Evolutionary conservation across 179 eudicot genomes (phyloP).

Genomic region (Camellia oleifera): DNA sequence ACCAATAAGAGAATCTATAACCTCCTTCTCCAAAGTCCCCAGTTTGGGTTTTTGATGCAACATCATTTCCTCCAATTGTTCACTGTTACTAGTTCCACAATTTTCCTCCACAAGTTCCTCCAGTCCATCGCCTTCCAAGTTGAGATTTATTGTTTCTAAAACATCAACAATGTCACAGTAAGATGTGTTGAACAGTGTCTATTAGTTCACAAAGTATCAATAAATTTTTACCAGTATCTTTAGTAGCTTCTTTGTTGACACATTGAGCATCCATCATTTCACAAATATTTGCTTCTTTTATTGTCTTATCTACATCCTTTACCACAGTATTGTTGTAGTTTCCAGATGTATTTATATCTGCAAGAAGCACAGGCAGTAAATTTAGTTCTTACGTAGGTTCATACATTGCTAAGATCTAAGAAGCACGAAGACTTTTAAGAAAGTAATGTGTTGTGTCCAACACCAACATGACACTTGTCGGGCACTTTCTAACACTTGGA

Average conservation of each 20-base stretch:
- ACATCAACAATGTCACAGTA: not conserved
- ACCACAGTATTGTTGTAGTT: not conserved
- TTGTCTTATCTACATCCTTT: conserved; percentile 9
- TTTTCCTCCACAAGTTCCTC: conserved; percentile 3
- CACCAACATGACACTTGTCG: no score
- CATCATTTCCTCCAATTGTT: conserved; percentile 1
- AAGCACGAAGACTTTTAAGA: no score
- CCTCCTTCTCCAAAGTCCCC: not conserved
- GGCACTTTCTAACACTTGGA: no score
- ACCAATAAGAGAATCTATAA: not conserved
- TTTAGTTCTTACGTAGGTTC: not conserved
- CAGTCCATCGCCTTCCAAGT: conserved; percentile 10
- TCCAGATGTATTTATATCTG: conserved; percentile 11
- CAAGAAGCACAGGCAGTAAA: not conserved
- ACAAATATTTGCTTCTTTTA: not conserved
- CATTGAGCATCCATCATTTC: conserved; percentile 4
- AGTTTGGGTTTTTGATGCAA: not conserved
- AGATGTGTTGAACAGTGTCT: not conserved
- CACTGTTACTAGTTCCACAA: conserved; percentile 11
- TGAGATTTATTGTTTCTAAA: conserved; percentile 14
- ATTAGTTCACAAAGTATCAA: not conserved
- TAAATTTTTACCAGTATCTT: conserved; percentile 12
- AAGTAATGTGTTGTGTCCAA: no score
- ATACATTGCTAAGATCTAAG: not conserved
- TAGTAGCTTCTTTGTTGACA: not conserved